Base-by-base conservation (phyloP, 179 eudicot genomes). In the Camellia oleifera region DNA sequence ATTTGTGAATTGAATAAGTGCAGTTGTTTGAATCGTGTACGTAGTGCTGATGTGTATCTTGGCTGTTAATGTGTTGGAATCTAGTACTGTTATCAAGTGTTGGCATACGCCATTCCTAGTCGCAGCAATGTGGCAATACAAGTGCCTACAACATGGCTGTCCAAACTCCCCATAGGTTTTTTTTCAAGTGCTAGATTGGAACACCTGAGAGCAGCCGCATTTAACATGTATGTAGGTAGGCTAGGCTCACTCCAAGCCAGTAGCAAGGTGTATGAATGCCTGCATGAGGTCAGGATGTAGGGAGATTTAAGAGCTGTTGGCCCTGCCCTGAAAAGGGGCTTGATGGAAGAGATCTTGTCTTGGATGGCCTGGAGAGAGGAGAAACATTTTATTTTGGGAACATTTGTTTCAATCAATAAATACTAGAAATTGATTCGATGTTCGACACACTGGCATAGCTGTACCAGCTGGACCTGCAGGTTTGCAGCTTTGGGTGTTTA, bases 291-390 rank as follows among this genome's bases (percentile, higher is more conserved):
- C 44, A 42, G 42, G 72, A n/a, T 48, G 7, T 15, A n/a, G 44
- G 72, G 52, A 68, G 72, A 18, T 68, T 68, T 68, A 13, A 42
- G 72, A 44, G 72, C 72, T 40, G 48, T 67, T 46, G 42, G 70
- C 70, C 5, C 48, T 13, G 14, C 15, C 46, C 5, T 11, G n/a
- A 67, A 40, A 11, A 11, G 46, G 14, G 17, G 14, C 45, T 67
- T 67, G 40, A 14, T 2, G 45, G 70, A 8, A 13, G 14, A 67
- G 13, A 66, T 66, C 13, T 32, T 67, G 8, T 67, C 10, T 65
- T 26, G 69, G 69, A 48, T 48, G 52, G 15, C 69, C 69, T 65
- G 69, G 15, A 65, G 45, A 26, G 69, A 26, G 4, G 32, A 64
- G 7, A 5, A 4, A 14, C 44, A 32, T 26, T 64, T 64, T 65